phyloP scores from a whole-genome alignment of 805 yeast genomes.

The Trichomonascus vanleenenianus region DNA sequence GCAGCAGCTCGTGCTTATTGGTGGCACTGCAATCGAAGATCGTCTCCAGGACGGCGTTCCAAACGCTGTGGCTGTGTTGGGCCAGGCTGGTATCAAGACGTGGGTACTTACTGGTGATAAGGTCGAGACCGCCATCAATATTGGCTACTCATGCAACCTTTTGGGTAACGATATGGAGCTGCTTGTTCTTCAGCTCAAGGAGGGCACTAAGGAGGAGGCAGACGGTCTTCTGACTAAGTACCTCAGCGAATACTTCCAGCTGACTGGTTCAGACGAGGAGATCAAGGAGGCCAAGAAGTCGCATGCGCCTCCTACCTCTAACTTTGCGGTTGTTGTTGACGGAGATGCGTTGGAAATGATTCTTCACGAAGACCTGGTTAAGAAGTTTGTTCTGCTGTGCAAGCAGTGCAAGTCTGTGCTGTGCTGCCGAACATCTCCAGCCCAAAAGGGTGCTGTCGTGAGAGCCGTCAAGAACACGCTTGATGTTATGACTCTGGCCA shows the following conservation, averaged over 20 bases:
- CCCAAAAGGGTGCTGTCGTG: constrained; percentile 74
- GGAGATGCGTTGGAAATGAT: constrained; percentile 56
- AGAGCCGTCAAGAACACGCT: constrained; percentile 54
- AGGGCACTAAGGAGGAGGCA: constrained; percentile 22
- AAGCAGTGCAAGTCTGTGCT: constrained; percentile 72
- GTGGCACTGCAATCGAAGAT: constrained; percentile 81
- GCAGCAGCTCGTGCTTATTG: constrained; percentile 46
- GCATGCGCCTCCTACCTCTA: constrained; percentile 55
- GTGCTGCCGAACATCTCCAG: constrained; percentile 79
- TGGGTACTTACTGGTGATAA: constrained; percentile 84
- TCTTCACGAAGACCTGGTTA: constrained; percentile 27
- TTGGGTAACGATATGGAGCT: constrained; percentile 62
- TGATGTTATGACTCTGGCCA: constrained; percentile 69
- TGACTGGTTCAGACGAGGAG: constrained; percentile 38
- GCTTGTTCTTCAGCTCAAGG: constrained; percentile 42
- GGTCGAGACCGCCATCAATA: constrained; percentile 76
- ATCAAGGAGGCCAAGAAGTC: constrained; percentile 45
- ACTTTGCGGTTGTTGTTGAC: constrained; percentile 58
- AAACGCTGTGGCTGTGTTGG: constrained; percentile 55
- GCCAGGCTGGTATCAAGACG: constrained; percentile 66
- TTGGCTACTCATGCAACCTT: constrained; percentile 72
- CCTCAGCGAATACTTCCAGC: constrained; percentile 40
- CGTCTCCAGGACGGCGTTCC: constrained; percentile 74
- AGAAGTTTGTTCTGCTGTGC: constrained; percentile 60
- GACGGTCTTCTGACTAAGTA: constrained; percentile 35